phyloP scores from a whole-genome alignment of 495 filamentous ascomycete genomes.

The Xylaria palmicola region DNA sequence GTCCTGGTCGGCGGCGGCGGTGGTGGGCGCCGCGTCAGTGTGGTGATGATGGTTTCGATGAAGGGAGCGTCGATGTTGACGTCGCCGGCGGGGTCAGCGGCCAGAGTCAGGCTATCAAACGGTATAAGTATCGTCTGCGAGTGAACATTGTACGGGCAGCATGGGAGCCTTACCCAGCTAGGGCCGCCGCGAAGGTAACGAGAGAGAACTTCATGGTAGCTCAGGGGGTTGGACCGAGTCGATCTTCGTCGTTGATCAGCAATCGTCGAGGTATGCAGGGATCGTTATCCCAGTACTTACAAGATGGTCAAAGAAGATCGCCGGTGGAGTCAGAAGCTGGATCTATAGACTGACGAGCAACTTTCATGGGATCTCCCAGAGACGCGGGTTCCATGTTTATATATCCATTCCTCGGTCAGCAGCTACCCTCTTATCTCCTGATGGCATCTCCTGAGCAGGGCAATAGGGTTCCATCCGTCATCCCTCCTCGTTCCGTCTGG shows the following conservation, averaged over 20 bases:
- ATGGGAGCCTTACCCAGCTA: slow-evolving; percentile 22
- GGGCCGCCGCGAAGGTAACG: slow-evolving; percentile 15
- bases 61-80: neutral
- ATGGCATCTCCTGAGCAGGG: neutral
- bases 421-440: neutral
- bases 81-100: neutral
- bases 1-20: neutral
- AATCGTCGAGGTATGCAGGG: neutral
- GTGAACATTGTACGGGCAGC: neutral
- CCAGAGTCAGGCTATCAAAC: neutral
- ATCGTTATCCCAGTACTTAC: slow-evolving; percentile 4
- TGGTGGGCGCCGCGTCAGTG: neutral
- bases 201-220: slow-evolving; percentile 21
- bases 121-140: neutral
- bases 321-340: slow-evolving; percentile 1
- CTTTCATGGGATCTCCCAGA: no score
- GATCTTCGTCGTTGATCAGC: neutral
- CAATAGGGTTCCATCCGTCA: neutral
- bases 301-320: neutral
- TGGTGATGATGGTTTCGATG: neutral
- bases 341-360: neutral
- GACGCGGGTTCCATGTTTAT: neutral
- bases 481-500: neutral
- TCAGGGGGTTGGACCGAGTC: slow-evolving; percentile 9
- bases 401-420: neutral